Evolutionary conservation across 176 grass and related monocot genomes (phyloP), one percentile per base, ranked within the genome.

Genomic region (Coix lacrymajobi): DNA sequence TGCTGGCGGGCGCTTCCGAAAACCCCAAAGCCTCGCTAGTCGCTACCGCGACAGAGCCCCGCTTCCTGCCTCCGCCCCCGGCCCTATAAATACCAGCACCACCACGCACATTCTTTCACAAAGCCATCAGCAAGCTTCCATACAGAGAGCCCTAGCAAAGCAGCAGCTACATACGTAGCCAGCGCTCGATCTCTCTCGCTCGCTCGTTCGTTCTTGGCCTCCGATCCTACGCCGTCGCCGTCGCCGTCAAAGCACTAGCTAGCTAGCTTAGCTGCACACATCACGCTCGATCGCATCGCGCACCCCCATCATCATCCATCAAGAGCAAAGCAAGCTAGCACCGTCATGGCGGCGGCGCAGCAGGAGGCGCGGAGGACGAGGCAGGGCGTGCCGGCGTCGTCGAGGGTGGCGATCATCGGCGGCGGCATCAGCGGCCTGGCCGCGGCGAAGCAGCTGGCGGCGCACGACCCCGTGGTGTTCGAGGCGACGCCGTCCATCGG

Each of bases 391-490:
- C 81, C 76, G 16, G n/a, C 71, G 8, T 34, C 17, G 45, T 81
- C 87, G 20, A 88, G 89, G 77, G 93, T 98, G 76, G 96, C 93
- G 45, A 98, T 98, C 85, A 87, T 98, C 61, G 96, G 96, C 20
- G 85, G 91, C 36, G 96, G 96, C 32, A 90, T 98, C 54, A 98
- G 96, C 33, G 96, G 96, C 0, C 88, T 98, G 1, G 96, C 96
- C 0, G 92, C 96, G 29, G 88, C 96, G 26, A 98, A 90, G 78
- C 92, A 98, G 86, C 45, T 98, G 70, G 88, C 92, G 64, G 49
- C 43, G 52, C 79, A 91, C 41, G 88, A 98, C 52, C 96, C 96
- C 31, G 87, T 89, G 52, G 79, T 98, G 71, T 93, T 98, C 88
- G 96, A 98, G 84, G 93, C 91, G 39, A 93, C 96, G 37, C 10